A percentile compares a stretch with the other conserved stretches of the same genome.
phyloP scores from a whole-genome alignment of 2,329 filamentous ascomycete species.

The Aureobasidium leucospermi region DNA sequence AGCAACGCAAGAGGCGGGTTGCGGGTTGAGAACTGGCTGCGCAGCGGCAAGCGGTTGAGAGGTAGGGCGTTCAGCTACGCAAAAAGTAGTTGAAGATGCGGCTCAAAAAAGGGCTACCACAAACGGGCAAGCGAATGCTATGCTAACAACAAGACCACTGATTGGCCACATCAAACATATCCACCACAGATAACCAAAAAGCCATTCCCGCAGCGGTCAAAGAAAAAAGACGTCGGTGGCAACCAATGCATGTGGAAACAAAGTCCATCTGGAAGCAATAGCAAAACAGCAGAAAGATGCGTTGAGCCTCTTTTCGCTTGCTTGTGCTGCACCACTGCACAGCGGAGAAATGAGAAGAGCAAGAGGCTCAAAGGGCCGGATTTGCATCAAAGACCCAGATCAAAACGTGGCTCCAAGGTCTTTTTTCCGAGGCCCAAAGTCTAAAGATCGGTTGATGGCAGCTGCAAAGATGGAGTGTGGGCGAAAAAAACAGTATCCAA shows the following conservation, averaged over 20 bases:
- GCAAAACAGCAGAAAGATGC: not conserved
- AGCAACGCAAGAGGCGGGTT: not conserved
- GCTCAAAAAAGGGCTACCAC: not conserved
- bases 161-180: not conserved
- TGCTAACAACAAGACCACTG: not conserved
- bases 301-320: not conserved
- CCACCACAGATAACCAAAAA: not conserved
- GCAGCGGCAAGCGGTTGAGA: not conserved
- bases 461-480: too few relatives aligned
- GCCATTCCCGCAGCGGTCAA: not conserved
- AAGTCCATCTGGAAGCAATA: too few relatives aligned
- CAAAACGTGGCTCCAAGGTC: too few relatives aligned
- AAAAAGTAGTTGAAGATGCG: not conserved
- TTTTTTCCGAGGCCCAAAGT: too few relatives aligned
- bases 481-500: too few relatives aligned
- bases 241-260: not conserved
- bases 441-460: too few relatives aligned
- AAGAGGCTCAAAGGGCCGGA: too few relatives aligned
- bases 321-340: not conserved
- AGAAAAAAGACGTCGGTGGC: slow-evolving; percentile 11
- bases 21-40: slow-evolving; percentile 3
- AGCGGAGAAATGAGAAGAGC: too few relatives aligned
- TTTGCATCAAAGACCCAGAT: too few relatives aligned
- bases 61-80: not conserved
- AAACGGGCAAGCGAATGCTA: not conserved